A percentile compares a stretch with the other conserved stretches of the same genome.
Conservation (phyloP, 768 basidiomycete genomes). For the Rhodocollybia butyracea region DNA sequence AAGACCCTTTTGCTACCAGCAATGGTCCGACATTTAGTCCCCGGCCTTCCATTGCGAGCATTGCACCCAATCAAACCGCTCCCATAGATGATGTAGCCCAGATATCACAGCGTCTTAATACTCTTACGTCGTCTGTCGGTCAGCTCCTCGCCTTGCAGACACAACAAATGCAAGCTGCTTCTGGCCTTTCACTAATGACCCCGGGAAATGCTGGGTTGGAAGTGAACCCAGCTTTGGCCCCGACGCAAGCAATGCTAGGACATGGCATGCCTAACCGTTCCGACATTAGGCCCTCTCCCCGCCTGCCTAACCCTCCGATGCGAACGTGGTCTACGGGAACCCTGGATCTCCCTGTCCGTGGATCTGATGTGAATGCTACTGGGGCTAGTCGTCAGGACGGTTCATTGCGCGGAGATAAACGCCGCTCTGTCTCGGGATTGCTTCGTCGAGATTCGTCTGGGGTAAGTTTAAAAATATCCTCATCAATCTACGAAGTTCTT, state of each 20-base stretch:
- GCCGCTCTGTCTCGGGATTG: slow-evolving; percentile 67
- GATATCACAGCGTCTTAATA: slow-evolving; percentile 76
- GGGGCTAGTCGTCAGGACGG: slow-evolving; percentile 42
- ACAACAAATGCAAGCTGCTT: slow-evolving; percentile 55
- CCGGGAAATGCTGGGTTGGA: slow-evolving; percentile 43
- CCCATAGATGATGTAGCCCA: slow-evolving; percentile 69
- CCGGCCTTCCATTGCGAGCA: slow-evolving; percentile 64
- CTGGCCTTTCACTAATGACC: slow-evolving; percentile 38
- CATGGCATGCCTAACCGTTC: slow-evolving; percentile 65
- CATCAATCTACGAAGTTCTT: slow-evolving; percentile 8
- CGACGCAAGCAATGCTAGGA: slow-evolving; percentile 42
- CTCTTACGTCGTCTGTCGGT: slow-evolving; percentile 80
- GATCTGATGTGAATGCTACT: slow-evolving; percentile 42
- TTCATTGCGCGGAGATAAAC: slow-evolving; percentile 54
- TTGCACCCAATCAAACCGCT: slow-evolving; percentile 68
- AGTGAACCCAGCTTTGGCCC: slow-evolving; percentile 34
- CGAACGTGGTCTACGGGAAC: slow-evolving; percentile 86
- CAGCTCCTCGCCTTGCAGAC: slow-evolving; percentile 81
- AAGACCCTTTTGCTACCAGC: slow-evolving; percentile 66
- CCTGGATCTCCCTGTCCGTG: slow-evolving; percentile 67
- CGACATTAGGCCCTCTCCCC: slow-evolving; percentile 56
- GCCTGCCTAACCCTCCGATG: slow-evolving; percentile 67
- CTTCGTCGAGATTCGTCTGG: slow-evolving; percentile 73
- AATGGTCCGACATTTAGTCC: slow-evolving; percentile 36
- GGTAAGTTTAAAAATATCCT: slow-evolving; percentile 43